Evolutionary conservation across 352 stramenopile species (phyloP).

Genomic region (Thalassiosira mediterranea): DNA sequence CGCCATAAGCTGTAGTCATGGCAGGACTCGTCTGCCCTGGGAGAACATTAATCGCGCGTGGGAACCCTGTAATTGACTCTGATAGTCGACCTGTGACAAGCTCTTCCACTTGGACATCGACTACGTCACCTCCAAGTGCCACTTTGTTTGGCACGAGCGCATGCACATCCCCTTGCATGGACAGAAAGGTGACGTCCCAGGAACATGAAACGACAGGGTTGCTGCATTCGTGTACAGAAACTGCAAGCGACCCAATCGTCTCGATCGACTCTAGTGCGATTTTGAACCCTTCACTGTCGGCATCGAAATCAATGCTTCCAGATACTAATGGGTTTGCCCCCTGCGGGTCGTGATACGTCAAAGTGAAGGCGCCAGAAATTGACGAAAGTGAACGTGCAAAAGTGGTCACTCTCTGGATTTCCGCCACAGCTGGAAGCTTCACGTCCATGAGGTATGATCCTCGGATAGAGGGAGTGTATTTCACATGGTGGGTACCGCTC

Average conservation of each 20-base stretch:
- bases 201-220: conserved; percentile 61
- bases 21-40: conserved; percentile 61
- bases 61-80: conserved; percentile 87
- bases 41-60: conserved; percentile 86
- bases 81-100: conserved; percentile 47
- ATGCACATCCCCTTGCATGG: conserved; percentile 50
- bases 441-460: conserved; percentile 90
- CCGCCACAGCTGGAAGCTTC: conserved; percentile 81
- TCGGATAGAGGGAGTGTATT: conserved; percentile 90
- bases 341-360: conserved; percentile 65
- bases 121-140: conserved; percentile 58
- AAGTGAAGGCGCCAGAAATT: conserved; percentile 83
- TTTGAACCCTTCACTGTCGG: conserved; percentile 64
- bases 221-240: conserved; percentile 49
- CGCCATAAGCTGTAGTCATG: conserved; percentile 72
- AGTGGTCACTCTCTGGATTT: conserved; percentile 85
- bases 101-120: conserved; percentile 63
- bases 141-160: conserved; percentile 49
- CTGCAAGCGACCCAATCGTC: conserved; percentile 48
- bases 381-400: conserved; percentile 45
- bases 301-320: conserved; percentile 86
- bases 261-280: conserved; percentile 80
- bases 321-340: conserved; percentile 26
- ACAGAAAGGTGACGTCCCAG: conserved; percentile 78
- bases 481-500: conserved; percentile 85